These are phyloP conservation scores for Kwoniella dendrophila DNA, from an alignment of 768 basidiomycete species.

Conservation along the genomic window DNA sequence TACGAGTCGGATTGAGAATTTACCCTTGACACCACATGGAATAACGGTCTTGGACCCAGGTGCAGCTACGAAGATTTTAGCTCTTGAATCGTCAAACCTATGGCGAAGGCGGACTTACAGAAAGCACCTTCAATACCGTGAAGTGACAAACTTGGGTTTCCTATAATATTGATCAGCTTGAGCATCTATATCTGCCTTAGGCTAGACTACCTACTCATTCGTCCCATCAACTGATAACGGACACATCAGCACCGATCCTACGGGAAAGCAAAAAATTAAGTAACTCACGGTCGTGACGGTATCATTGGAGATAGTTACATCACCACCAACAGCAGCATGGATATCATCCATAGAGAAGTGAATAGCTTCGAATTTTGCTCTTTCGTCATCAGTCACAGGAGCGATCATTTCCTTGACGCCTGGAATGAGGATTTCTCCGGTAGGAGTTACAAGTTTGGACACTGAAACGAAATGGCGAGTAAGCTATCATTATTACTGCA, in stretches of 20 bases:
- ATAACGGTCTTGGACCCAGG: conserved; percentile 73
- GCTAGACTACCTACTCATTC: conserved; percentile 66
- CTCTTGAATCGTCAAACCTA: background rate
- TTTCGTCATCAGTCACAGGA: conserved; percentile 71
- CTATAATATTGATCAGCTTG: conserved; percentile 5
- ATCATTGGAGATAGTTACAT: conserved; percentile 72
- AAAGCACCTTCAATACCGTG: conserved; percentile 98
- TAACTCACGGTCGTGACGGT: conserved; percentile 62
- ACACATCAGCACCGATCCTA: conserved; percentile 13
- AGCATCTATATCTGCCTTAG: background rate
- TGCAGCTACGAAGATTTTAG: conserved; percentile 40
- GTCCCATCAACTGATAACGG: conserved; percentile 72
- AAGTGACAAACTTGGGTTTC: conserved; percentile 76
- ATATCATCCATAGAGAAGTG: conserved; percentile 71
- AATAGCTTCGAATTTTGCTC: conserved; percentile 71
- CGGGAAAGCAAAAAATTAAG: background rate
- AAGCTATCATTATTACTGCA: conserved; percentile 11
- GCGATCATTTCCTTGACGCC: conserved; percentile 85
- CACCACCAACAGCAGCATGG: conserved; percentile 72
- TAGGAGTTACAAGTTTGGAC: conserved; percentile 76
- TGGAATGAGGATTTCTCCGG: conserved; percentile 83
- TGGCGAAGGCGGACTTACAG: conserved; percentile 54
- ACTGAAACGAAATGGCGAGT: conserved; percentile 54
- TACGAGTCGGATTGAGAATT: conserved; percentile 92
- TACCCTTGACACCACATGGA: conserved; percentile 73